phyloP scores from a whole-genome alignment of 352 stramenopile genomes.

The Phytophthora cryptogea region DNA sequence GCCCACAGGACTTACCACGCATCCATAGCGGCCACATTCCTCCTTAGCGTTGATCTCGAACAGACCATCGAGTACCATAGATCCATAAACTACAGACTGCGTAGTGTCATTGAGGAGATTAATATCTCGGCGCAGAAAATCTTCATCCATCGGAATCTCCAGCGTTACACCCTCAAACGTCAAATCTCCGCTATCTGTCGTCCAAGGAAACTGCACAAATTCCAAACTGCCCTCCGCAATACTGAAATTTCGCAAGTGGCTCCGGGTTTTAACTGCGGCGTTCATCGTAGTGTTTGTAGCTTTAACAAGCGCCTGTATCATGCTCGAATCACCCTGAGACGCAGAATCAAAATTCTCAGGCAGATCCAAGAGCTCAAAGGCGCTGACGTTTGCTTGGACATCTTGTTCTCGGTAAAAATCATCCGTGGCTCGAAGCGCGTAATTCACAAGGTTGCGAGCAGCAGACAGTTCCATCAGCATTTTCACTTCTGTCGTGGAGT shows the following conservation, averaged over 20 bases:
- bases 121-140: conserved; percentile 44
- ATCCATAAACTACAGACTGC: conserved; percentile 37
- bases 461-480: conserved; percentile 38
- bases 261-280: conserved; percentile 23
- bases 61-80: conserved; percentile 15
- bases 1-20: conserved; percentile 46
- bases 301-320: conserved; percentile 26
- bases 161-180: conserved; percentile 50
- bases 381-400: conserved; percentile 22
- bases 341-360: conserved; percentile 14
- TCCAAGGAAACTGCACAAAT: conserved; percentile 37
- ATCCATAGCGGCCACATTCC: conserved; percentile 52
- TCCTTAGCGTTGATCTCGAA: conserved; percentile 71
- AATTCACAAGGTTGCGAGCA: conserved; percentile 35
- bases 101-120: conserved; percentile 40
- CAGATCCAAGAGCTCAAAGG: conserved; percentile 31
- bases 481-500: neutral
- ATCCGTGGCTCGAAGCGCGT: conserved; percentile 39
- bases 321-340: conserved; percentile 23
- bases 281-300: conserved; percentile 35
- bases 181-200: conserved; percentile 31
- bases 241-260: conserved; percentile 40
- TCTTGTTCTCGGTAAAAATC: conserved; percentile 51
- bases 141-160: conserved; percentile 42
- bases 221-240: conserved; percentile 36